phyloP scores from a whole-genome alignment of 148 eudicot genomes.

The Chenopodium quinoa region DNA sequence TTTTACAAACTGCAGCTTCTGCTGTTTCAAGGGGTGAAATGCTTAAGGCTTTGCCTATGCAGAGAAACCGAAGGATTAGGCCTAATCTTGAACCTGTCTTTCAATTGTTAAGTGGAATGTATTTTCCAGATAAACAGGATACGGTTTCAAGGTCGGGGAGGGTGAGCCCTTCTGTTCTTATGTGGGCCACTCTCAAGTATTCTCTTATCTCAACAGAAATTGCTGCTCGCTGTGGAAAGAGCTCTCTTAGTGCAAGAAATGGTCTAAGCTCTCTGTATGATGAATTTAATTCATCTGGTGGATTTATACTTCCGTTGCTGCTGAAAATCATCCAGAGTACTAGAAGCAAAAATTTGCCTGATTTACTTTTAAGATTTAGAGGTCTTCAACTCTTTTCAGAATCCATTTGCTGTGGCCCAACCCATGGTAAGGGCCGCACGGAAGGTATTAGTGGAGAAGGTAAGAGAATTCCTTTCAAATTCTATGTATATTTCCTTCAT shows the following conservation, averaged over 20 bases:
- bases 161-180: constrained; percentile 59
- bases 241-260: constrained; percentile 41
- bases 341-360: constrained; percentile 44
- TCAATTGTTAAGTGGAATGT: constrained; percentile 60
- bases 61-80: constrained; percentile 37
- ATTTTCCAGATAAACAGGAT: constrained; percentile 58
- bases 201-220: constrained; percentile 84
- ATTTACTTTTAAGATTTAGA: constrained; percentile 61
- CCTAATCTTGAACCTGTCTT: constrained; percentile 57
- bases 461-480: constrained; percentile 24
- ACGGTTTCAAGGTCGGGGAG: constrained; percentile 53
- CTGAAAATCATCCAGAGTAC: constrained; percentile 54
- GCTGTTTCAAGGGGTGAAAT: constrained; percentile 54
- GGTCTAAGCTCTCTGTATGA: constrained; percentile 50
- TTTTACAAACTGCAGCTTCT: constrained; percentile 61
- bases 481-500: neutral
- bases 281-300: constrained; percentile 72
- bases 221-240: constrained; percentile 70
- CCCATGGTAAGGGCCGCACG: constrained; percentile 31
- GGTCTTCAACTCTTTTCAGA: constrained; percentile 72
- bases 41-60: constrained; percentile 50
- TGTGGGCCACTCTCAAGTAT: constrained; percentile 94
- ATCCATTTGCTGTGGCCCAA: constrained; percentile 55
- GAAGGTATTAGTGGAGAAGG: constrained; percentile 49
- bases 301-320: constrained; percentile 69